Evolutionary conservation across 1,139 yeast genomes (phyloP), one percentile per base, ranked within the genome.

Genomic region (Geotrichum histeridarum): DNA sequence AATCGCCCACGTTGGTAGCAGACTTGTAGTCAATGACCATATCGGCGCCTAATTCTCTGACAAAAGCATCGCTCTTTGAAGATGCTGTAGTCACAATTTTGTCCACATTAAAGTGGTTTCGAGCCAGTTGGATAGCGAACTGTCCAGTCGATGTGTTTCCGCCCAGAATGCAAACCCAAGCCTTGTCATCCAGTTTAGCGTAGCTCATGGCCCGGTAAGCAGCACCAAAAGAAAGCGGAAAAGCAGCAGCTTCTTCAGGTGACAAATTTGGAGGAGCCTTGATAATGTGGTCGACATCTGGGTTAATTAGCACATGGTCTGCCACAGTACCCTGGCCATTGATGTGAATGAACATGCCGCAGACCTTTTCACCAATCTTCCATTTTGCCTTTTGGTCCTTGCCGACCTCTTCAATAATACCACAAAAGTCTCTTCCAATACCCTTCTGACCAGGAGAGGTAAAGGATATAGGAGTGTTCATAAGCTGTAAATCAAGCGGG

Each of bases 141-240:
- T 81, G 68, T 1, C 93, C 95, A 5, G 85, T 86, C n/a, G 84
- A 74, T 1, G 94, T 80, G 4, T 87, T 81, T 12, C 86, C 93
- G 44, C 95, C 95, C 56, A 85, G 73, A 42, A 87, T 73, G 50
- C 86, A 71, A 1, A 86, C 77, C 57, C 71, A 71, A 9, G 69
- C 65, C 8, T 60, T 53, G 45, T 57, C 55, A 55, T 62, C 65
- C 42, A 64, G 66, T 50, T 65, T 65, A 50, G 71, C 67, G 55
- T 60, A 70, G 53, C 68, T 68, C 48, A 81, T 65, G 53, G 80
- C 64, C 44, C 71, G 73, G 59, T 66, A 72, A 0, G 89, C 88
- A 1, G 89, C 74, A 7, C 84, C 83, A 57, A 80, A 77, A 32
- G 82, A 77, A 62, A 78, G 65, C 51, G 84, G 77, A 75, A 82